Evolutionary conservation across 2,329 filamentous ascomycete genomes (phyloP).

Genomic region (Fusarium gaditjirri): DNA sequence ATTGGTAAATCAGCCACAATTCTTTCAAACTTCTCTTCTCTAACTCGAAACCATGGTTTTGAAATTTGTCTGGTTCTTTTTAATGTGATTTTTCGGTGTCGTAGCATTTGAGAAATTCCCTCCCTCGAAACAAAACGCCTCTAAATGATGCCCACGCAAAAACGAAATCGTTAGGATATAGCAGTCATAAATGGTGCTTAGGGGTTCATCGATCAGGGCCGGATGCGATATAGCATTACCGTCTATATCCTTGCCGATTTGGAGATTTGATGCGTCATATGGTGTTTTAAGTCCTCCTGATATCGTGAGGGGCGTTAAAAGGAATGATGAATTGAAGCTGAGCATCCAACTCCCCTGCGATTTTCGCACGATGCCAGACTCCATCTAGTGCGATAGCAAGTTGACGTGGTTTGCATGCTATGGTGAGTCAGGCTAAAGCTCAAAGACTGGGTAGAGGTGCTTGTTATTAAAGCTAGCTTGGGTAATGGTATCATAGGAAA

Average conservation of each 20-base stretch:
- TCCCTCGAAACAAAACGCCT: conserved; percentile 38
- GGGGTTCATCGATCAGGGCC: background rate
- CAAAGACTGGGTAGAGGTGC: conserved; percentile 10
- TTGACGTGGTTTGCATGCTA: conserved; percentile 12
- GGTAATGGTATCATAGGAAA: conserved; percentile 55
- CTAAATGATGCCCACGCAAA: conserved; percentile 41
- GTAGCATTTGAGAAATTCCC: conserved; percentile 17
- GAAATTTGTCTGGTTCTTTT: background rate
- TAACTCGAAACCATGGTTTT: conserved; percentile 24
- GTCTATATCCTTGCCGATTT: conserved; percentile 14
- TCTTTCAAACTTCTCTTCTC: conserved; percentile 21
- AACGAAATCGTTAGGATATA: conserved; percentile 11
- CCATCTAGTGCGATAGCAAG: conserved; percentile 15
- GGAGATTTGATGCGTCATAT: background rate
- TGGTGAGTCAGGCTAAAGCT: conserved; percentile 18
- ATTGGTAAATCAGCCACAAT: conserved; percentile 3
- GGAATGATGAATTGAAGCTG: conserved; percentile 12
- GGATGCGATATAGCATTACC: background rate
- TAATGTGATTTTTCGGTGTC: conserved; percentile 15
- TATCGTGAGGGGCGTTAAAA: background rate
- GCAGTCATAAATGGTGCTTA: conserved; percentile 21
- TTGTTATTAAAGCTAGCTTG: conserved; percentile 23
- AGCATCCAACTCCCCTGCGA: conserved; percentile 31
- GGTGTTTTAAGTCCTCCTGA: background rate
- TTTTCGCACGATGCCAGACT: conserved; percentile 25